phyloP scores from a whole-genome alignment of 495 filamentous ascomycete species.

The Elasticomyces elasticus region DNA sequence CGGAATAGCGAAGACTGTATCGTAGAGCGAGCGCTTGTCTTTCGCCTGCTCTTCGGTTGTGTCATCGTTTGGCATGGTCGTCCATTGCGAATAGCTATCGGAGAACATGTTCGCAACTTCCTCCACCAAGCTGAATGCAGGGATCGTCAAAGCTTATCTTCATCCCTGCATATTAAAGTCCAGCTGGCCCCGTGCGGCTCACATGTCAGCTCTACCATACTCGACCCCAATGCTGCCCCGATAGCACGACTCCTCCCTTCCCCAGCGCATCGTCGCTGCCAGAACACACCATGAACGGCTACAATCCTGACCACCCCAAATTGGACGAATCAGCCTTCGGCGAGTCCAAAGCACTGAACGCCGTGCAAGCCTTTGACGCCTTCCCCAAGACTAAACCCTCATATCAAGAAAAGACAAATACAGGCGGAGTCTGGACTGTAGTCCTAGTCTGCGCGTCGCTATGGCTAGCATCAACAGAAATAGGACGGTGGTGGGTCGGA shows the following conservation, averaged over 20 bases:
- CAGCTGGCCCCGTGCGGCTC: too few relatives aligned
- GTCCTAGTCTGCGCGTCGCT: conserved; percentile 61
- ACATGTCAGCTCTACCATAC: too few relatives aligned
- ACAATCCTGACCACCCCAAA: conserved; percentile 55
- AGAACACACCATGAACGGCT: conserved; percentile 50
- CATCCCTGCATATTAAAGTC: too few relatives aligned
- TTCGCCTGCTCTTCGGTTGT: neutral
- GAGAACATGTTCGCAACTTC: too few relatives aligned
- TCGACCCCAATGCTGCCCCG: conserved; percentile 6
- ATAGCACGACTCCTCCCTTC: neutral
- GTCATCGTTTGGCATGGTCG: conserved; percentile 17
- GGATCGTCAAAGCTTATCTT: too few relatives aligned
- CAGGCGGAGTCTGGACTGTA: conserved; percentile 89
- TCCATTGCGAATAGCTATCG: too few relatives aligned
- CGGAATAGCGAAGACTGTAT: conserved; percentile 54
- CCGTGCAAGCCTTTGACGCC: conserved; percentile 84
- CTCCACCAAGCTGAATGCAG: too few relatives aligned
- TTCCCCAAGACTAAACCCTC: conserved; percentile 97
- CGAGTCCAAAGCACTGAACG: conserved; percentile 49
- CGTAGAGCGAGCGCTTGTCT: neutral
- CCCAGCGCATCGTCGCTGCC: neutral
- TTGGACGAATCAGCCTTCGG: conserved; percentile 73
- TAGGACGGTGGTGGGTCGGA: conserved; percentile 72
- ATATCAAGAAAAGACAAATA: conserved; percentile 69
- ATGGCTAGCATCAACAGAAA: conserved; percentile 65